Percentiles rank a stretch among this genome's conserved stretches.
Evolutionary conservation across 2,329 filamentous ascomycete genomes (phyloP).

Genomic region (Cercospora zeina): DNA sequence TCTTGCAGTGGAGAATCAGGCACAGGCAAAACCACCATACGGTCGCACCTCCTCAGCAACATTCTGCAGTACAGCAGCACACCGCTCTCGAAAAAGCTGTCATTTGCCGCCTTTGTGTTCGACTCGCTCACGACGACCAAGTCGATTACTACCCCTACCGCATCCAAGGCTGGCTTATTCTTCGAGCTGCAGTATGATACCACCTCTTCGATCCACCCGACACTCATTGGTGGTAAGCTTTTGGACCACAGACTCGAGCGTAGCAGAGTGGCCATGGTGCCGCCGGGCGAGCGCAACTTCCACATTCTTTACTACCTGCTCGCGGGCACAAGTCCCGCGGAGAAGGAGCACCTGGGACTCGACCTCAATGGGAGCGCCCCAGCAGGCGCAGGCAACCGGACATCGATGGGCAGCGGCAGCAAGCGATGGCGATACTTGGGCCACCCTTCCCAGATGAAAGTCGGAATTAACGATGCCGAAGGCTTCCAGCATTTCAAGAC

Average conservation of each 20-base stretch:
- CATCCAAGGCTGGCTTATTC: constrained; percentile 92
- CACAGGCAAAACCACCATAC: constrained; percentile 91
- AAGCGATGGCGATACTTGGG: constrained; percentile 96
- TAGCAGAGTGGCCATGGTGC: constrained; percentile 85
- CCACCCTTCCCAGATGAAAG: constrained; percentile 93
- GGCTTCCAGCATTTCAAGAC: constrained; percentile 98
- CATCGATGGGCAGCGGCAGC: constrained; percentile 57
- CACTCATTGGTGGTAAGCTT: constrained; percentile 89
- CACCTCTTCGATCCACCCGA: constrained; percentile 76
- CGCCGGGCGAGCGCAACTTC: constrained; percentile 94
- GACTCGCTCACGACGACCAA: constrained; percentile 96
- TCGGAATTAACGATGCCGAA: constrained; percentile 92
- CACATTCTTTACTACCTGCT: constrained; percentile 95
- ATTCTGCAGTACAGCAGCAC: constrained; percentile 88
- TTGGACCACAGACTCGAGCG: constrained; percentile 90
- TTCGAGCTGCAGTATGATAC: constrained; percentile 98
- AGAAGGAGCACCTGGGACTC: constrained; percentile 80
- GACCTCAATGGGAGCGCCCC: constrained; percentile 49
- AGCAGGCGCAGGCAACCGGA: constrained; percentile 57
- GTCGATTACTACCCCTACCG: constrained; percentile 89
- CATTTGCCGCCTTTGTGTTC: constrained; percentile 91
- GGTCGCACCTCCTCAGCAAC: constrained; percentile 81
- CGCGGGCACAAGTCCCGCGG: constrained; percentile 83
- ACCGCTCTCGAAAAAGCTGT: constrained; percentile 88
- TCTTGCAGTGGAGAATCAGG: constrained; percentile 81